Evolutionary conservation across 2,329 filamentous ascomycete genomes (phyloP).

Genomic region (Colletotrichum caudatum): DNA sequence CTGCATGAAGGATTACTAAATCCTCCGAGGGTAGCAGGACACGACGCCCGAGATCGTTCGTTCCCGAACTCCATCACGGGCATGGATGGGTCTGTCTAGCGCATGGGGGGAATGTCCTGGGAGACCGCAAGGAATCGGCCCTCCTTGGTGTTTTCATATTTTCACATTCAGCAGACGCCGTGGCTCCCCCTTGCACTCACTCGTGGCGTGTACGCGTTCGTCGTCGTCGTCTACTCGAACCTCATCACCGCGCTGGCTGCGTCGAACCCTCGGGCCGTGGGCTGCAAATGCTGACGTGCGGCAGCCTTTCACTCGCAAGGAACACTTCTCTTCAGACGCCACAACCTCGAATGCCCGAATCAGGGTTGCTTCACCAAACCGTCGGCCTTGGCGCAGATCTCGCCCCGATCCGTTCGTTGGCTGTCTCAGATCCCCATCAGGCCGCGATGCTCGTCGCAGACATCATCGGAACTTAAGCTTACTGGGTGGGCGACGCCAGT

Average conservation of each 20-base stretch:
- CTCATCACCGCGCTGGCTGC: constrained; percentile 66
- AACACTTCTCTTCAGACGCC: background rate
- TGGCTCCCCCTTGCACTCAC: constrained; percentile 20
- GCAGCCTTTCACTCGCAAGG: constrained; percentile 56
- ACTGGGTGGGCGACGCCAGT: constrained; percentile 12
- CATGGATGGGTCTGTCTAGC: background rate
- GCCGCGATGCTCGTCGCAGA: constrained; percentile 9
- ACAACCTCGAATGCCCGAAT: background rate
- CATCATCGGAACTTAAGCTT: constrained; percentile 32
- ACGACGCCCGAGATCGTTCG: background rate
- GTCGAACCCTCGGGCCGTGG: constrained; percentile 67
- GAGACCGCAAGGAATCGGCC: background rate
- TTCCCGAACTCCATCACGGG: background rate
- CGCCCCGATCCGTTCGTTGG: constrained; percentile 21
- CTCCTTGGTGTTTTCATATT: background rate
- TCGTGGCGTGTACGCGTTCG: constrained; percentile 59
- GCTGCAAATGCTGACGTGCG: constrained; percentile 74
- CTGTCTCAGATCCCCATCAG: constrained; percentile 7
- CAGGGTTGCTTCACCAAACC: background rate
- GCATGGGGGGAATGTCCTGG: background rate
- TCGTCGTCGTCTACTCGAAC: constrained; percentile 66
- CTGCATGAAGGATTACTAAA: constrained; percentile 20
- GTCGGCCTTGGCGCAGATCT: constrained; percentile 29
- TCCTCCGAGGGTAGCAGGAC: constrained; percentile 23
- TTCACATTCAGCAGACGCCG: constrained; percentile 8